Conservation (phyloP, 805 yeast genomes). For the Wickerhamiella spandovensis region DNA sequence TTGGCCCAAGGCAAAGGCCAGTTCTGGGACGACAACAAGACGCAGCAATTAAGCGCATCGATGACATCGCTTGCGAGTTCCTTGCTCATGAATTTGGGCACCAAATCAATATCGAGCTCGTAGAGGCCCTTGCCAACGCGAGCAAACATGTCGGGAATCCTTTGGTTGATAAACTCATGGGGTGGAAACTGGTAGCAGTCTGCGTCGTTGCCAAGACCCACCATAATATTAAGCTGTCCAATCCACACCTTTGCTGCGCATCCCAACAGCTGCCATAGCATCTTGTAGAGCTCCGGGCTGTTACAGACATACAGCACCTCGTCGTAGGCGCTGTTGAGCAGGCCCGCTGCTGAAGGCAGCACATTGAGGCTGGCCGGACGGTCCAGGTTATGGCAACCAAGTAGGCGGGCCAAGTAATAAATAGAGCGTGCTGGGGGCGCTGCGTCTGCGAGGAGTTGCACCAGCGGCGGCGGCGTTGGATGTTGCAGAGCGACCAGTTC, state of each 20-base stretch:
- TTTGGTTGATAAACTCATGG: background rate
- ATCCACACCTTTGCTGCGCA: conserved; percentile 13
- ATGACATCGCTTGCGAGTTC: conserved; percentile 5
- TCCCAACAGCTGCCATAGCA: conserved; percentile 10
- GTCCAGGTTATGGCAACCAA: conserved; percentile 12
- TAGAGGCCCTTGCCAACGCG: background rate
- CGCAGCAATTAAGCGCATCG: conserved; percentile 4
- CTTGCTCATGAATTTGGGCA: conserved; percentile 9
- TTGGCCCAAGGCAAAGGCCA: background rate
- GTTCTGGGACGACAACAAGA: background rate
- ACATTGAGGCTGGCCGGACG: conserved; percentile 2
- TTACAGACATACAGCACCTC: background rate
- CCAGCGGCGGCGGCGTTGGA: background rate
- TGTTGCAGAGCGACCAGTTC: background rate
- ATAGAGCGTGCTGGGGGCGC: background rate
- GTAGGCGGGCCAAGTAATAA: conserved; percentile 7
- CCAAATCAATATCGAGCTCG: background rate
- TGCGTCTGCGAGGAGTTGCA: background rate
- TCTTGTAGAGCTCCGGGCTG: background rate
- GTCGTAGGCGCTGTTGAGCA: conserved; percentile 9
- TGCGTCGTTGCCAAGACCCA: conserved; percentile 7
- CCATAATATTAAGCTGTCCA: conserved; percentile 9
- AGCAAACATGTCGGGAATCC: background rate
- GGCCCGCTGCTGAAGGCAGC: conserved; percentile 6
- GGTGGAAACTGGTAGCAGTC: background rate